These are phyloP conservation scores for Paragyromitra xinjiangensis DNA, from an alignment of 495 filamentous ascomycete genomes.

Conservation along the genomic window DNA sequence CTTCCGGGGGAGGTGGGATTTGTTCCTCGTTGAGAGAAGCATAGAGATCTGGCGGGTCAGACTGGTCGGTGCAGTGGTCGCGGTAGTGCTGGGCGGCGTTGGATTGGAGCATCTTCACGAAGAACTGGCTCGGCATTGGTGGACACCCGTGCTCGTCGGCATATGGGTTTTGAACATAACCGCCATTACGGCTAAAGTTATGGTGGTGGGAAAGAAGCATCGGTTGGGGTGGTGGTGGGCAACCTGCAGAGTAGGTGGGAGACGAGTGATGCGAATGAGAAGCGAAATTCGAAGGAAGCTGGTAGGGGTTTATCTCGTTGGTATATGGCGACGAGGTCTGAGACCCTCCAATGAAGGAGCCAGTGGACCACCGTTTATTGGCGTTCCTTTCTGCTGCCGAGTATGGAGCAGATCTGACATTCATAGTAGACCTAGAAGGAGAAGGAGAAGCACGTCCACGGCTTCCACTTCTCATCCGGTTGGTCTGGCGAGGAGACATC, in stretches of 20 bases:
- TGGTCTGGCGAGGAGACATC: slow-evolving; percentile 50
- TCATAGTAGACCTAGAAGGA: slow-evolving; percentile 63
- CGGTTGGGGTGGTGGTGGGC: slow-evolving; percentile 59
- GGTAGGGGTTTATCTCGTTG: slow-evolving; percentile 60
- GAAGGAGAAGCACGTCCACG: slow-evolving; percentile 72
- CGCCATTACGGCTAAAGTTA: slow-evolving; percentile 60
- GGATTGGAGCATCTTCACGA: slow-evolving; percentile 74
- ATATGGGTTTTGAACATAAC: slow-evolving; percentile 59
- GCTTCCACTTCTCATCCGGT: slow-evolving; percentile 47
- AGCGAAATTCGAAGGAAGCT: slow-evolving; percentile 52
- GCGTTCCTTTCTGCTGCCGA: slow-evolving; percentile 66
- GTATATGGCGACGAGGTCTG: slow-evolving; percentile 66
- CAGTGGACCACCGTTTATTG: slow-evolving; percentile 77
- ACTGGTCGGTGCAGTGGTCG: slow-evolving; percentile 70
- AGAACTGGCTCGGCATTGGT: slow-evolving; percentile 60
- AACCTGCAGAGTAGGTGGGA: slow-evolving; percentile 65
- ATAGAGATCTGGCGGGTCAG: slow-evolving; percentile 76
- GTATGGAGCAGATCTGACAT: slow-evolving; percentile 71
- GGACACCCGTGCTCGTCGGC: slow-evolving; percentile 61
- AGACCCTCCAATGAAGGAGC: slow-evolving; percentile 67
- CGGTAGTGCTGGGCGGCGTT: slow-evolving; percentile 71
- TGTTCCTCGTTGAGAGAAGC: slow-evolving; percentile 74
- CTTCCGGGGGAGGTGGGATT: slow-evolving; percentile 72
- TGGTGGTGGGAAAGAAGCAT: slow-evolving; percentile 63
- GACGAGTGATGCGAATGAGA: slow-evolving; percentile 66